Percentiles rank a stretch among this genome's conserved stretches.
These are phyloP conservation scores for Penicillium paradoxum DNA, from an alignment of 495 filamentous ascomycete species.

Conservation along the genomic window DNA sequence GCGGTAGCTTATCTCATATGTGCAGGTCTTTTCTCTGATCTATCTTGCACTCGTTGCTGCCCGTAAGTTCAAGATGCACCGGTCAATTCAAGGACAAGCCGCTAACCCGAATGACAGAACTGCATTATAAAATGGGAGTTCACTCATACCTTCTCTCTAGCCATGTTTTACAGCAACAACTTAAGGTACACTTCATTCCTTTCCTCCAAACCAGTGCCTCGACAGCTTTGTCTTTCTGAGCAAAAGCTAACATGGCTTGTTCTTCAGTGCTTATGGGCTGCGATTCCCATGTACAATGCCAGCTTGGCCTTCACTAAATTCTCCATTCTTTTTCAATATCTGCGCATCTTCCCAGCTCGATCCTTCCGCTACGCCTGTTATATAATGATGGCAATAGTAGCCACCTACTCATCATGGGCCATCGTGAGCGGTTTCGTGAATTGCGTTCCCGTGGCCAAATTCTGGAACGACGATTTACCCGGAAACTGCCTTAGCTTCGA, in stretches of 20 bases:
- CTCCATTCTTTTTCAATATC: conserved; percentile 47
- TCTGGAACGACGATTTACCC: conserved; percentile 47
- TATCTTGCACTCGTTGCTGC: conserved; percentile 33
- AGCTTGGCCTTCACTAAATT: conserved; percentile 40
- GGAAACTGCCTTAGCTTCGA: conserved; percentile 49
- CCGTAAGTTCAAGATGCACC: conserved; percentile 18
- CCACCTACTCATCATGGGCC: conserved; percentile 33
- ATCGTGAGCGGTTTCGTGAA: conserved; percentile 44
- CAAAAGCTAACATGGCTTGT: not conserved
- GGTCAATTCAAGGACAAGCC: not conserved
- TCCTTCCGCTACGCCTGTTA: conserved; percentile 32
- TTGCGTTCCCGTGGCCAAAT: conserved; percentile 49
- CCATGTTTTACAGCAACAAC: conserved; percentile 20
- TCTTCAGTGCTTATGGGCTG: conserved; percentile 32
- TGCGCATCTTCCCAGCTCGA: conserved; percentile 39
- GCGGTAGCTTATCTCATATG: not conserved
- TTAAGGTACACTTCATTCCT: conserved; percentile 23
- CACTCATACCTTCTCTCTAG: conserved; percentile 20
- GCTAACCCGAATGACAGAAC: conserved; percentile 19
- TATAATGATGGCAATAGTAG: conserved; percentile 32
- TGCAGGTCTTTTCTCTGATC: conserved; percentile 23
- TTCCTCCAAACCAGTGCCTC: no score
- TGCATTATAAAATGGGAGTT: conserved; percentile 29
- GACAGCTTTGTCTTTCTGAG: not conserved
- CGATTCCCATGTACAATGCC: conserved; percentile 41